phyloP scores from a whole-genome alignment of 2,329 filamentous ascomycete species.

The Penicillium hordei region DNA sequence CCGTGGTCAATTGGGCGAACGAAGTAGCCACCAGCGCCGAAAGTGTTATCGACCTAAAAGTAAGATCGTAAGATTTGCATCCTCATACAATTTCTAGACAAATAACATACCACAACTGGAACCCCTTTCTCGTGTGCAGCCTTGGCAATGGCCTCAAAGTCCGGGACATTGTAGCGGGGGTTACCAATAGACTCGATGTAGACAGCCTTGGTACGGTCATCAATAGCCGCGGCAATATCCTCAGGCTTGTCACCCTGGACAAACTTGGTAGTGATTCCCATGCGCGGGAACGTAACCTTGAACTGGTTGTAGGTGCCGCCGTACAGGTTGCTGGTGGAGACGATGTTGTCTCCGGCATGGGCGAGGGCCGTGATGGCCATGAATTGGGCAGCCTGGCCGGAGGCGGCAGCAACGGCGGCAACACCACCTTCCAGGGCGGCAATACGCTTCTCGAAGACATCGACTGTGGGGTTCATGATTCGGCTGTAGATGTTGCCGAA shows the following conservation, averaged over 20 bases:
- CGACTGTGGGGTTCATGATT: conserved; percentile 93
- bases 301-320: conserved; percentile 97
- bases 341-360: conserved; percentile 85
- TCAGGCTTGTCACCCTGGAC: conserved; percentile 75
- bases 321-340: conserved; percentile 87
- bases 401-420: conserved; percentile 79
- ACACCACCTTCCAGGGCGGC: conserved; percentile 93
- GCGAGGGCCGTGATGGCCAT: conserved; percentile 84
- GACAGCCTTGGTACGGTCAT: conserved; percentile 89
- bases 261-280: conserved; percentile 87
- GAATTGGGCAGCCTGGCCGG: conserved; percentile 89
- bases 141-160: conserved; percentile 82
- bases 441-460: conserved; percentile 94
- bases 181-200: conserved; percentile 94
- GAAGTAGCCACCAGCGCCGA: conserved; percentile 89
- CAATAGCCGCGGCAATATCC: conserved; percentile 78
- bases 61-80: background rate
- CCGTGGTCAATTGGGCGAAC: conserved; percentile 83
- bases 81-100: too few relatives aligned
- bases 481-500: conserved; percentile 97
- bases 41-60: conserved; percentile 84
- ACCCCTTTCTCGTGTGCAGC: conserved; percentile 71
- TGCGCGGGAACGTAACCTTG: conserved; percentile 83
- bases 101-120: conserved; percentile 56
- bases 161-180: conserved; percentile 87